Evolutionary conservation across 2,329 filamentous ascomycete species (phyloP), one percentile per base, ranked within the genome.

Genomic region (Cladosporium colombiae): DNA sequence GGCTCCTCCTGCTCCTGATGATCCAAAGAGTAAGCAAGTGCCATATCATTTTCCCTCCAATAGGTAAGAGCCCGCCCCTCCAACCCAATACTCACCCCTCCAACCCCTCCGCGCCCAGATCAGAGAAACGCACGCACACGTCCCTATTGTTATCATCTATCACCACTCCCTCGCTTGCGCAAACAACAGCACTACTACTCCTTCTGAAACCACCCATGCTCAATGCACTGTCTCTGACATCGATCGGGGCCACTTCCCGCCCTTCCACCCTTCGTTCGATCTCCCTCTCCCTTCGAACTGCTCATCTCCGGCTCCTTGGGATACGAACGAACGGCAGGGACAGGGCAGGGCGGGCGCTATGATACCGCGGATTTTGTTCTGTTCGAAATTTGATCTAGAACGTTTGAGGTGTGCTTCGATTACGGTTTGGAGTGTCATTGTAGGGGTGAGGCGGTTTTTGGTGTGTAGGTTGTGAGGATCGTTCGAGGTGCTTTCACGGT

Each of bases 111-210:
- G 29, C 55, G 11, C 55, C 55, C 31, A 40, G 18, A 16, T 33
- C n/a, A 29, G 27, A 29, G 27, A 29, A 29, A 57, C 5, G 2
- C 25, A 21, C 10, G 10, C 40, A 21, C 40, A 46, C n/a, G 3
- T 46, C 8, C 40, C 11, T 7, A 5, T 11, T n/a, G 3, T 40
- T 18, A 6, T n/a, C 11, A 35, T 35, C 33, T 11, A 21, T 21
- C 52, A 55, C 52, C 52, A 27, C 52, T 55, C 52, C 52, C 52
- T 55, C 52, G 52, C 52, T 55, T 55, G 18, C 18, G 5, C 52
- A 53, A n/a, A 53, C 50, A 3, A 53, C 40, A 35, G 31, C 31
- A 29, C 21, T 50, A 23, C 23, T 2, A 23, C 25, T 29, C 50
- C 52, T 29, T 29, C 33, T 55, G 52, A 55, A 55, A 55, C 52